Percentiles rank a stretch among this genome's conserved stretches.
phyloP scores from a whole-genome alignment of 1,284 basidiomycete genomes.

The Ustilago vetiveriae region DNA sequence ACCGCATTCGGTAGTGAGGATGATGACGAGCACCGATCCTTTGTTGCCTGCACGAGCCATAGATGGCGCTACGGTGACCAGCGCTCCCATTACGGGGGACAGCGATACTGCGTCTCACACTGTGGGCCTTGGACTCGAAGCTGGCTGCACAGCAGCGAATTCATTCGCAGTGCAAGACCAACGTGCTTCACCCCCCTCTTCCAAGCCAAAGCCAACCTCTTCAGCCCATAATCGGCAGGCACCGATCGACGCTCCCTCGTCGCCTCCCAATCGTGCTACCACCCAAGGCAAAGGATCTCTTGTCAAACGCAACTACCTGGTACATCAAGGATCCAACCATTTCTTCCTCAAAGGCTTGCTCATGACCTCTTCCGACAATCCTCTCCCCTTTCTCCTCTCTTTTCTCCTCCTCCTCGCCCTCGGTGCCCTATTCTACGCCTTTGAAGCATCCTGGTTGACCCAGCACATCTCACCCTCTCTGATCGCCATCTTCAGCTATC shows the following conservation, averaged over 20 bases:
- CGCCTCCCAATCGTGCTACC: neutral
- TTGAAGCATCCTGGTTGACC: constrained; percentile 55
- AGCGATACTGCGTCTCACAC: neutral
- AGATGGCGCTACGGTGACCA: neutral
- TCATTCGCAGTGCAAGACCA: too few relatives aligned
- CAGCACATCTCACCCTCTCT: constrained; percentile 52
- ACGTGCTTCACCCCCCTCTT: too few relatives aligned
- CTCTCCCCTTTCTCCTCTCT: constrained; percentile 51
- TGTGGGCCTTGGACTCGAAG: constrained; percentile 13
- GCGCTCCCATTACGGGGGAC: neutral
- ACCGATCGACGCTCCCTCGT: neutral
- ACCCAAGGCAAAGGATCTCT: neutral
- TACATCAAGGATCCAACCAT: constrained; percentile 49
- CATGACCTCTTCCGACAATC: constrained; percentile 58
- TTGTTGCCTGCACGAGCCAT: constrained; percentile 21
- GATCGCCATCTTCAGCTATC: constrained; percentile 54
- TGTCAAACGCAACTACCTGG: constrained; percentile 33
- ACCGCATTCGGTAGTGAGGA: constrained; percentile 28
- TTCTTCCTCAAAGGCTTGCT: constrained; percentile 56
- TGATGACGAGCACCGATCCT: constrained; percentile 43
- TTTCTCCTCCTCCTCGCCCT: constrained; percentile 45
- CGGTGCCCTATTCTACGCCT: constrained; percentile 59
- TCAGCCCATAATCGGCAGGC: neutral
- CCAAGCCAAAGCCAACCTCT: neutral
- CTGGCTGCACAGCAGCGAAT: neutral